Percentiles rank a stretch among this genome's conserved stretches.
Evolutionary conservation across 306 rosid species (phyloP).

Genomic region (Vigna angularis): DNA sequence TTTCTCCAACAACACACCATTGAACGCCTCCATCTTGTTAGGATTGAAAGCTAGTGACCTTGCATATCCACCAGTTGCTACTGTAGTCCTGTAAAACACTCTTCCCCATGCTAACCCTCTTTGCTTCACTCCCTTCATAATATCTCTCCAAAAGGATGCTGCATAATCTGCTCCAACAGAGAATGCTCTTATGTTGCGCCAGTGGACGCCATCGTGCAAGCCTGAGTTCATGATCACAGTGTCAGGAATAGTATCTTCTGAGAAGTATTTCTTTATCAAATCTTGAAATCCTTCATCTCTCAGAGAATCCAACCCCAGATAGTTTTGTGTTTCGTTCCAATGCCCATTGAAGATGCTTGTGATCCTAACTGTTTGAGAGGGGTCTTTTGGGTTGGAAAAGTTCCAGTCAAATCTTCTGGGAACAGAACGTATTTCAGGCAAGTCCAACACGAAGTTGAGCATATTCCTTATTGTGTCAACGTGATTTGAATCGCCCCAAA

Average conservation of each 20-base stretch:
- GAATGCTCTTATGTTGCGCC: slow-evolving; percentile 74
- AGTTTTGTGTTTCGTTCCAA: slow-evolving; percentile 92
- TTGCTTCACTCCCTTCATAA: slow-evolving; percentile 61
- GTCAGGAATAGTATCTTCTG: slow-evolving; percentile 74
- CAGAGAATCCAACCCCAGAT: slow-evolving; percentile 84
- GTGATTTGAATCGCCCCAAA: slow-evolving; percentile 99
- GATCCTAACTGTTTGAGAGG: slow-evolving; percentile 76
- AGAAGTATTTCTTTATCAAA: slow-evolving; percentile 70
- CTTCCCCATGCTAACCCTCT: slow-evolving; percentile 75
- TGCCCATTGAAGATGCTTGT: slow-evolving; percentile 98
- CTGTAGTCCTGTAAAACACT: slow-evolving; percentile 76
- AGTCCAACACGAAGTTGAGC: slow-evolving; percentile 79
- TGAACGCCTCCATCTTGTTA: slow-evolving; percentile 88
- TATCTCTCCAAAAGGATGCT: slow-evolving; percentile 82
- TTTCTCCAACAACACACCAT: slow-evolving; percentile 77
- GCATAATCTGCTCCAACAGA: slow-evolving; percentile 76
- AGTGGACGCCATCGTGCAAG: slow-evolving; percentile 85
- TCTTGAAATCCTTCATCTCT: slow-evolving; percentile 73
- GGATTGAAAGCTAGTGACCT: slow-evolving; percentile 84
- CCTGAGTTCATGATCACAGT: slow-evolving; percentile 92
- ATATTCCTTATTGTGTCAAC: slow-evolving; percentile 89
- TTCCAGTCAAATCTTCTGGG: slow-evolving; percentile 85
- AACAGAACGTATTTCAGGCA: slow-evolving; percentile 73
- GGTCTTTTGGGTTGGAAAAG: slow-evolving; percentile 80
- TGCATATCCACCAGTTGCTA: slow-evolving; percentile 95